phyloP scores from a whole-genome alignment of 352 stramenopile species.

The Phytophthora multivora region DNA sequence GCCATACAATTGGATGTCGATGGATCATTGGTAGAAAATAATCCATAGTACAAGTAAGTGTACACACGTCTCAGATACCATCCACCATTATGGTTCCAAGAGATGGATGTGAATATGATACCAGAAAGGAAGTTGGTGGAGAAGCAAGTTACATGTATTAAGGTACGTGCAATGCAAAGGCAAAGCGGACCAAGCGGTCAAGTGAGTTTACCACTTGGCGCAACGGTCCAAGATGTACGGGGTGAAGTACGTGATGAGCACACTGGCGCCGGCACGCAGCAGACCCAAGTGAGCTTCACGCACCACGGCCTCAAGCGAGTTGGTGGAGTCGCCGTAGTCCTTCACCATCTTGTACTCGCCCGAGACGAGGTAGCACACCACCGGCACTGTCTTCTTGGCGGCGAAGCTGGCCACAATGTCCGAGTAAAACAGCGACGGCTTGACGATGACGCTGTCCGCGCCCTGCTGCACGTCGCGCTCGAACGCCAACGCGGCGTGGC shows the following conservation, averaged over 20 bases:
- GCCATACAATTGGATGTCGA: constrained; percentile 19
- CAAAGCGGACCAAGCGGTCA: not conserved
- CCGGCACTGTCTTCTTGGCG: constrained; percentile 91
- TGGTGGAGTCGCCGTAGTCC: constrained; percentile 87
- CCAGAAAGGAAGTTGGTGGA: no score
- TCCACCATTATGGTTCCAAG: not conserved
- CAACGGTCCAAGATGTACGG: constrained; percentile 87
- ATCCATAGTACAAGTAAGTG: not conserved
- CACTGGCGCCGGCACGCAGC: constrained; percentile 93
- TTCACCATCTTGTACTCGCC: constrained; percentile 99
- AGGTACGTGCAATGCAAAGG: no score
- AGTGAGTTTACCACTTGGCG: constrained; percentile 68
- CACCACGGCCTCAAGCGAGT: constrained; percentile 86
- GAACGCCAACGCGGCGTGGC: constrained; percentile 82
- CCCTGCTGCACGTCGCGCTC: constrained; percentile 86
- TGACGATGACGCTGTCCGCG: constrained; percentile 99
- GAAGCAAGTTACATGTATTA: no score
- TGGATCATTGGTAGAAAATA: constrained; percentile 38
- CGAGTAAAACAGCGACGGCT: constrained; percentile 98
- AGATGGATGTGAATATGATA: not conserved
- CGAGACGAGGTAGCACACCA: constrained; percentile 98
- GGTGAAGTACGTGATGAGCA: constrained; percentile 99
- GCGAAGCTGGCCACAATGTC: constrained; percentile 97
- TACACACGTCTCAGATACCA: constrained; percentile 21
- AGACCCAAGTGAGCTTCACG: constrained; percentile 81